Percentiles rank a stretch among this genome's conserved stretches.
These are phyloP conservation scores for Neophaeococcomyces aloes DNA, from an alignment of 2,329 filamentous ascomycete species.

Conservation along the genomic window DNA sequence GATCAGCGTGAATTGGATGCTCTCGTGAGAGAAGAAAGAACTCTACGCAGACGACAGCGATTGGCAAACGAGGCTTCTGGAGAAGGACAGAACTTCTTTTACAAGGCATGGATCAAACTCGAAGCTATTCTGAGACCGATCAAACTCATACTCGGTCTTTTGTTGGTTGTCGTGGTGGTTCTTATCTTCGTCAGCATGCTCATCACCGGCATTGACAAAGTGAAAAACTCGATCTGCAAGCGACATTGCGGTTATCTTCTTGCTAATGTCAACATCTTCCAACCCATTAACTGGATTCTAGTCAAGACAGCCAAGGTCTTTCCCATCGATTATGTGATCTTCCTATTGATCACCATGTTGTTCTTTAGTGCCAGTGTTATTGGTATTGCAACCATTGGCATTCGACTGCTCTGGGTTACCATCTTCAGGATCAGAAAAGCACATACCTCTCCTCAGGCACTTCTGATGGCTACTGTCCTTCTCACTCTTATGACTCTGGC, in stretches of 20 bases:
- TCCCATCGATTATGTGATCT: slow-evolving; percentile 84
- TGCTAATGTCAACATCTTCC: slow-evolving; percentile 79
- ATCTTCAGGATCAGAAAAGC: slow-evolving; percentile 87
- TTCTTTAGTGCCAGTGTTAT: slow-evolving; percentile 83
- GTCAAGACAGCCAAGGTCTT: slow-evolving; percentile 72
- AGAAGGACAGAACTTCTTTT: slow-evolving; percentile 44
- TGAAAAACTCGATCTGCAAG: slow-evolving; percentile 89
- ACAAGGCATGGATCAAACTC: slow-evolving; percentile 71
- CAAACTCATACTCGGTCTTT: slow-evolving; percentile 73
- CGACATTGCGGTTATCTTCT: slow-evolving; percentile 84
- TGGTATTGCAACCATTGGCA: slow-evolving; percentile 76
- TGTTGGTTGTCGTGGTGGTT: slow-evolving; percentile 63
- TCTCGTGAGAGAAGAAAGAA: slow-evolving; percentile 81
- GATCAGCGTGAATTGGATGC: slow-evolving; percentile 82
- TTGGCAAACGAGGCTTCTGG: slow-evolving; percentile 73
- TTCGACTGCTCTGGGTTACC: slow-evolving; percentile 90
- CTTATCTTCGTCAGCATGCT: slow-evolving; percentile 85
- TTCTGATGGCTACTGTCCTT: slow-evolving; percentile 83
- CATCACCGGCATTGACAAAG: slow-evolving; percentile 91
- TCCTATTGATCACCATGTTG: slow-evolving; percentile 71
- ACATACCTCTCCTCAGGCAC: slow-evolving; percentile 79
- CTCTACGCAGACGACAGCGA: slow-evolving; percentile 76
- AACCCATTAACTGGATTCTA: slow-evolving; percentile 85
- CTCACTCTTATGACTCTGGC: slow-evolving; percentile 80
- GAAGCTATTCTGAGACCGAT: slow-evolving; percentile 76